These are phyloP conservation scores for Polygonum maritimum DNA, from an alignment of 148 eudicot genomes.

Conservation along the genomic window DNA sequence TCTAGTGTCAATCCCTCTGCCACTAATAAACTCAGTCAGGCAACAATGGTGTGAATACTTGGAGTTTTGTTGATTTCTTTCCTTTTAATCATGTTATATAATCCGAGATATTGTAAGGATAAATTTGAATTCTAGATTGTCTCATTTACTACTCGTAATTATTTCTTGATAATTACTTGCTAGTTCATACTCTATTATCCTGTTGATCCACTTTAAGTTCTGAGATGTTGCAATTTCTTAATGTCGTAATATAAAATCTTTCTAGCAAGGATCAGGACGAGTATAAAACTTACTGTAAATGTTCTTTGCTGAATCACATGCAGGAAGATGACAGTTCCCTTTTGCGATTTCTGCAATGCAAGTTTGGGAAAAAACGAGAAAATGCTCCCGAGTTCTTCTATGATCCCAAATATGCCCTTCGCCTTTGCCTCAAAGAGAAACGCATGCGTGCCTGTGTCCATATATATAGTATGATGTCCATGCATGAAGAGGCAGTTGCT, in stretches of 20 bases:
- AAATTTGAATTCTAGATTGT: background rate
- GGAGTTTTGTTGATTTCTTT: background rate
- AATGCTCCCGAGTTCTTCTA: slow-evolving; percentile 81
- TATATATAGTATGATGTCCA: slow-evolving; percentile 97
- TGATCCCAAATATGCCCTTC: slow-evolving; percentile 95
- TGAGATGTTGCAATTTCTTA: background rate
- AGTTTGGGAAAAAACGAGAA: slow-evolving; percentile 76
- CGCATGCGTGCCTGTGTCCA: slow-evolving; percentile 99
- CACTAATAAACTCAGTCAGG: background rate
- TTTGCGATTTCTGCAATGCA: slow-evolving; percentile 86
- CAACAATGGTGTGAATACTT: background rate
- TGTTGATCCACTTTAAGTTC: background rate
- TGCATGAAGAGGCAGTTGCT: slow-evolving; percentile 99
- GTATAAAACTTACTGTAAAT: background rate
- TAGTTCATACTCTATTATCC: background rate
- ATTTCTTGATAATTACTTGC: background rate
- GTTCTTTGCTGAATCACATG: slow-evolving; percentile 10
- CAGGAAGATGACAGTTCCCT: slow-evolving; percentile 96
- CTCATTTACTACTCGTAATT: background rate
- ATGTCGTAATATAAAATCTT: background rate
- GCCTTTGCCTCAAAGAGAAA: slow-evolving; percentile 90
- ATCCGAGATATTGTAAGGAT: background rate
- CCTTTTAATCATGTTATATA: background rate
- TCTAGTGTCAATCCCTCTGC: background rate
- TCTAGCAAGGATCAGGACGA: background rate